Evolutionary conservation across 1,139 yeast species (phyloP), one percentile per base, ranked within the genome.

Genomic region (Yamadazyma triangularis): DNA sequence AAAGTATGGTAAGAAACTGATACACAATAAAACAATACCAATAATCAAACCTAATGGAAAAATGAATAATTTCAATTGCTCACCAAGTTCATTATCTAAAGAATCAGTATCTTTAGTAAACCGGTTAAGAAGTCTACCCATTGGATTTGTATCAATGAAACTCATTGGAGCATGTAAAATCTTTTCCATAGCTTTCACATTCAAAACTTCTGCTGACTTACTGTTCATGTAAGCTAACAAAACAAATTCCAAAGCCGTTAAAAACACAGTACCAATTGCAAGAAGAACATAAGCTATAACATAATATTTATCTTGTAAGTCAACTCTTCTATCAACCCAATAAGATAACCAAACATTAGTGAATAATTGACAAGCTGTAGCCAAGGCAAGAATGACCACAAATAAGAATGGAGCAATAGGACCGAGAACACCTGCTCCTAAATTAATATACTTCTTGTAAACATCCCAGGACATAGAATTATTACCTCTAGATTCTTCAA

Each of bases 181-280:
- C 32, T 48, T 59, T 18, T 47, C 48, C 24, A 62, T 62, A 7
- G 72, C 70, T 31, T 45, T 51, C 19, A 64, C 52, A 35, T 65
- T 65, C 41, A 68, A 53, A 22, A 44, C 43, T 33, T 59, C 55
- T 15, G 72, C 65, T 1, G 72, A 53, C 30, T 32, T 56, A 32
- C 75, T 70, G 42, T 73, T 69, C 55, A 78, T 60, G 42, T 65
- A 74, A 26, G 79, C 76, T 45, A 79, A 56, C 43, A 74, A 52
- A 24, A 74, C 64, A 42, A 78, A 77, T 48, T 75, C 77, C 34
- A 65, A 42, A 18, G 65, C 64, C 27, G 77, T 64, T 41, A 73
- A 66, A 2, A 76, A 28, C 21, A 76, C 71, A 20, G 77, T 65
- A 33, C 59, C 48, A 26, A 62, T 41, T 3, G 67, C 57, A 42